Evolutionary conservation across 2,329 filamentous ascomycete species (phyloP).

Genomic region (Sarocladium oryzae): DNA sequence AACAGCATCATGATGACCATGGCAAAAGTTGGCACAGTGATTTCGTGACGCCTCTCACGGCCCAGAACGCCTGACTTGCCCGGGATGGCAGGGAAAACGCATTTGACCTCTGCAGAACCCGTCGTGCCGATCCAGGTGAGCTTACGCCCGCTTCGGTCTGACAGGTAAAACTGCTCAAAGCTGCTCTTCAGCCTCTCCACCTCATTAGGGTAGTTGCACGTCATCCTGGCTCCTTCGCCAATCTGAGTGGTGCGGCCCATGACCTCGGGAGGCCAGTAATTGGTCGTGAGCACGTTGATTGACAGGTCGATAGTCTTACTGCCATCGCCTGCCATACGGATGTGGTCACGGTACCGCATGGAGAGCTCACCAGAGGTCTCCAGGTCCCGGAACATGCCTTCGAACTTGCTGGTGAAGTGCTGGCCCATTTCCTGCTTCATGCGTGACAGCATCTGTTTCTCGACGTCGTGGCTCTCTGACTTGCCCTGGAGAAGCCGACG

Average conservation of each 20-base stretch:
- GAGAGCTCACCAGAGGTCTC: slow-evolving; percentile 79
- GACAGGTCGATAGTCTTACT: slow-evolving; percentile 61
- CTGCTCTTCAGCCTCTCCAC: slow-evolving; percentile 72
- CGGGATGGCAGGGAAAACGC: slow-evolving; percentile 64
- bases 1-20: slow-evolving; percentile 89
- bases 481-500: slow-evolving; percentile 82
- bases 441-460: slow-evolving; percentile 90
- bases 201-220: slow-evolving; percentile 67
- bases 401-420: slow-evolving; percentile 85
- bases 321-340: slow-evolving; percentile 43
- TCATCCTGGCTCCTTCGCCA: slow-evolving; percentile 33
- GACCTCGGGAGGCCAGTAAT: slow-evolving; percentile 89
- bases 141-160: slow-evolving; percentile 79
- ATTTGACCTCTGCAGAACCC: slow-evolving; percentile 81
- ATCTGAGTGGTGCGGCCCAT: slow-evolving; percentile 59
- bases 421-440: slow-evolving; percentile 98
- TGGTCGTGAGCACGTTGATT: slow-evolving; percentile 83
- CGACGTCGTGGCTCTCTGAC: slow-evolving; percentile 83
- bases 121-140: slow-evolving; percentile 71
- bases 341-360: slow-evolving; percentile 65
- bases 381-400: slow-evolving; percentile 98
- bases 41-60: slow-evolving; percentile 71
- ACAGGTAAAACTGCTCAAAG: slow-evolving; percentile 83
- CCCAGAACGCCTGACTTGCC: slow-evolving; percentile 59
- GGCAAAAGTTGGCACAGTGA: slow-evolving; percentile 87